Evolutionary conservation across 2,329 filamentous ascomycete species (phyloP), one percentile per base, ranked within the genome.

Genomic region (Neofusicoccum kwambonambiense): DNA sequence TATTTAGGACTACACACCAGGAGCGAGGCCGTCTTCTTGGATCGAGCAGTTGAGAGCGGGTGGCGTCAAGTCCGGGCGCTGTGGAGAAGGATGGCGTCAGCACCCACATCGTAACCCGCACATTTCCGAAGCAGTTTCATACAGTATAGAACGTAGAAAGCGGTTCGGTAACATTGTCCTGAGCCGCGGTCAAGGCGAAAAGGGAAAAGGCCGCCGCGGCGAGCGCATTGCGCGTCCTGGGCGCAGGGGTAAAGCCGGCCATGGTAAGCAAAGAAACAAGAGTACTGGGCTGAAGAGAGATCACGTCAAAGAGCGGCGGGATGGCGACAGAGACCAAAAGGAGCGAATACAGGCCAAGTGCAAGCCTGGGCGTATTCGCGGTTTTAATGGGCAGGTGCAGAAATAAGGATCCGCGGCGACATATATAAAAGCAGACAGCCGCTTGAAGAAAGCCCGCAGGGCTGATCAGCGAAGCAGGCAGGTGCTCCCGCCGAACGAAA

Each of bases 51-150:
- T 68, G 45, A 72, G 64, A 4, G 67, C 67, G 12, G 70, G 71
- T 15, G 71, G 68, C 37, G 64, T 54, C 13, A 71, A 61, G 31
- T 72, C 70, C 17, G 71, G 70, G 27, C 71, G 66, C 70, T 71
- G 31, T 35, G 31, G 34, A 4, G 4, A 17, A 4, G 1, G 2
- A 17, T 17, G 17, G 17, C 22, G 44, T 58, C 31, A 64, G 44
- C 41, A 19, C 22, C 37, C 12, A 19, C 8, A 8, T 35, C 13
- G 9, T 4, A 54, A 8, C 5, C 15, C 34, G 4, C 9, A 3
- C 9, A 1, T 39, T 45, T 45, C 3, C 2, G 17, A 13, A 44
- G 9, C n/a, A 22, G 13, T 5, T 31, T 7, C 58, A 42, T 57
- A 68, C 68, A 8, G 69, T 67, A 49, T 68, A 67, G 62, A 68